Conservation (phyloP, 371 early-diverging fungal genomes). For the Capniomyces stellatus region DNA sequence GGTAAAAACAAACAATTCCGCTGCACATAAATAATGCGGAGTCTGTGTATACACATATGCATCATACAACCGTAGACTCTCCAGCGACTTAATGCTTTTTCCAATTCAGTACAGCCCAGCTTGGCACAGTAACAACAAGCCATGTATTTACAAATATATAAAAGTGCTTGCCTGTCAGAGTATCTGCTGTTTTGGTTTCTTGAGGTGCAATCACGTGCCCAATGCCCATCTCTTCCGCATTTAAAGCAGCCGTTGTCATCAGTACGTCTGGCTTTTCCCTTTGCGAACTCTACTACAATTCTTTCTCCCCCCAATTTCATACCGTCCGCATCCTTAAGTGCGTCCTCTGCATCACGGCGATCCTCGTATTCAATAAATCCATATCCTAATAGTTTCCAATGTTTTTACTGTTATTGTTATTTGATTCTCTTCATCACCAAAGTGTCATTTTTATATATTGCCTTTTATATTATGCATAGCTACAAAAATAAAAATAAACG, state of each 20-base stretch:
- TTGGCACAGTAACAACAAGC: neutral
- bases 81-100: neutral
- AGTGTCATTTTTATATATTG: neutral
- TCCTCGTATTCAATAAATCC: slow-evolving; percentile 39
- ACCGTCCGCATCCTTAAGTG: slow-evolving; percentile 39
- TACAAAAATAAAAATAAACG: too few relatives aligned
- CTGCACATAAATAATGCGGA: too few relatives aligned
- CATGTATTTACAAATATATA: neutral
- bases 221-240: slow-evolving; percentile 50
- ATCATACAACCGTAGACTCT: too few relatives aligned
- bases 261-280: slow-evolving; percentile 34
- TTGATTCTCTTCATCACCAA: neutral
- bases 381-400: slow-evolving; percentile 15
- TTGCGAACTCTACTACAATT: slow-evolving; percentile 46
- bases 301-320: slow-evolving; percentile 31
- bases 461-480: too few relatives aligned
- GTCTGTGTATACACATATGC: too few relatives aligned
- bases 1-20: too few relatives aligned
- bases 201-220: slow-evolving; percentile 46
- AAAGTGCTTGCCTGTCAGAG: neutral
- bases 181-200: neutral
- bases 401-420: too few relatives aligned
- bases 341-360: slow-evolving; percentile 40
- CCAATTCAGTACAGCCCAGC: neutral
- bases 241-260: slow-evolving; percentile 43